A percentile compares a stretch with the other conserved stretches of the same genome.
These are phyloP conservation scores for Durio zibethinus DNA, from an alignment of 345 rosid genomes.

Conservation along the genomic window DNA sequence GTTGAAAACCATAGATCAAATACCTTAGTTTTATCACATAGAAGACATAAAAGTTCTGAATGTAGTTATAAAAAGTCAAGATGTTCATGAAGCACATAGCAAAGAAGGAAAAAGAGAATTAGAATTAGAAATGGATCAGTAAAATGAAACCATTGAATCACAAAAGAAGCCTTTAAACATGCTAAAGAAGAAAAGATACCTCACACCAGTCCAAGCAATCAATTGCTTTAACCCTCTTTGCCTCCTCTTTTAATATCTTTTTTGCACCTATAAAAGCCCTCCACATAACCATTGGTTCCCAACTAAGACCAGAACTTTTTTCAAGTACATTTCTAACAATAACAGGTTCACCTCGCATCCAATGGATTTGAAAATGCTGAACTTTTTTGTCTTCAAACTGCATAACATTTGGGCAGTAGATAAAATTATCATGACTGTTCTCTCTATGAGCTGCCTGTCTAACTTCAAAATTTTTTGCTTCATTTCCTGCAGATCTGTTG, in stretches of 20 bases:
- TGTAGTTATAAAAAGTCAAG: neutral
- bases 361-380: constrained; percentile 52
- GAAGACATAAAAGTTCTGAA: constrained; percentile 18
- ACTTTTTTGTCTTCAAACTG: constrained; percentile 29
- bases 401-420: constrained; percentile 47
- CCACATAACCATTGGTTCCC: constrained; percentile 79
- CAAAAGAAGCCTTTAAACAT: neutral
- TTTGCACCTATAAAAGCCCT: constrained; percentile 48
- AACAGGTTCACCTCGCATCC: constrained; percentile 63
- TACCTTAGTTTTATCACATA: constrained; percentile 3
- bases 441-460: constrained; percentile 46
- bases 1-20: neutral
- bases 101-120: neutral
- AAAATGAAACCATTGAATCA: neutral
- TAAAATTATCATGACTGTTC: constrained; percentile 39
- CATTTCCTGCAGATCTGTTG: constrained; percentile 15
- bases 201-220: constrained; percentile 62
- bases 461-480: constrained; percentile 23
- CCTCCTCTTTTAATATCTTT: constrained; percentile 37
- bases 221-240: constrained; percentile 44
- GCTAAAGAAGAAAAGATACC: constrained; percentile 25
- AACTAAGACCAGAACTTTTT: constrained; percentile 48
- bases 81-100: neutral
- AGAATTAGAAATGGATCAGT: neutral
- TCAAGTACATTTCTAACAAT: constrained; percentile 48